Conservation (phyloP, 2,329 filamentous ascomycete species). For the Saccharata proteae region DNA sequence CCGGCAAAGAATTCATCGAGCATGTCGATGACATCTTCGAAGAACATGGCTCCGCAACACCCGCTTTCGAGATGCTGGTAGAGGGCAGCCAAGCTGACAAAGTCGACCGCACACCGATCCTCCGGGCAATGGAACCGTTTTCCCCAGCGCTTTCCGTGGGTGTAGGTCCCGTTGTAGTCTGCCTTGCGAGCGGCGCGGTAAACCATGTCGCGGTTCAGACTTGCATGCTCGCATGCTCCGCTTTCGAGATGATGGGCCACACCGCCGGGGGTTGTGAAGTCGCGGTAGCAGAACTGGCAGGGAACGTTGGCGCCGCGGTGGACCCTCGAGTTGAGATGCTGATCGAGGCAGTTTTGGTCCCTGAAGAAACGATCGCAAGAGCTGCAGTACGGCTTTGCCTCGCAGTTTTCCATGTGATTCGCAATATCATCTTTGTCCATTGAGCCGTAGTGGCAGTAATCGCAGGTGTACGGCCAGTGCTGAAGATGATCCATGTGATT, state of each 20-base stretch:
- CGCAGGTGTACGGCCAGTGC: no score
- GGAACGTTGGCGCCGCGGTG: constrained; percentile 34
- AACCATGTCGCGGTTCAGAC: constrained; percentile 37
- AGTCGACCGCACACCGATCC: constrained; percentile 28
- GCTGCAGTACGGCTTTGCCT: constrained; percentile 11
- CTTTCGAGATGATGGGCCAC: constrained; percentile 45
- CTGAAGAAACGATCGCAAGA: constrained; percentile 13
- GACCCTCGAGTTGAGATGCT: constrained; percentile 44
- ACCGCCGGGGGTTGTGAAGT: constrained; percentile 40
- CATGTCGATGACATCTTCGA: constrained; percentile 31
- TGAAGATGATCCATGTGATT: no score
- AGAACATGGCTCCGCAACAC: constrained; percentile 27
- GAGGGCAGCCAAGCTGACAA: constrained; percentile 26
- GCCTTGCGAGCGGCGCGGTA: constrained; percentile 32
- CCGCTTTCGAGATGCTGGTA: constrained; percentile 37
- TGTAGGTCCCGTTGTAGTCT: constrained; percentile 39
- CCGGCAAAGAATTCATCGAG: no score
- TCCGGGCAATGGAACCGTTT: constrained; percentile 35
- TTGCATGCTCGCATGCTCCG: constrained; percentile 38
- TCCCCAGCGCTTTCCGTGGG: constrained; percentile 25
- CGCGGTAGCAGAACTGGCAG: constrained; percentile 44
- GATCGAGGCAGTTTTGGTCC: constrained; percentile 13
- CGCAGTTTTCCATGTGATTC: no score
- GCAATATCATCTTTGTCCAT: no score
- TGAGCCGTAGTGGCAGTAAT: no score